Evolutionary conservation across 805 yeast genomes (phyloP), one percentile per base, ranked within the genome.

Genomic region (Naumovozyma dairenensis): DNA sequence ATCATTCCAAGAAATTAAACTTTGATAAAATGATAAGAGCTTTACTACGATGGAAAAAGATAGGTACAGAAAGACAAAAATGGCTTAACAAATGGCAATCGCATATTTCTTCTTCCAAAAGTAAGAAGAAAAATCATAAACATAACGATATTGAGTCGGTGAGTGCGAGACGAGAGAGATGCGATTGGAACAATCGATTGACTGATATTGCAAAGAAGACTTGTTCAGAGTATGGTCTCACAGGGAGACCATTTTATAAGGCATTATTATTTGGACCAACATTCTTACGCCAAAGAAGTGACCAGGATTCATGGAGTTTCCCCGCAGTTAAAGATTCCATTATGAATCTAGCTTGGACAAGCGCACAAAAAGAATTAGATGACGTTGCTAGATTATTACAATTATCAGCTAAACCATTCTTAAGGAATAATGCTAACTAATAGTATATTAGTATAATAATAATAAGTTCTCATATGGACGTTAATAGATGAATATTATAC

Each of bases 271-370:
- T 72, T 52, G 95, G 94, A 0, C 77, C 80, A 12, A 74, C 80
- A 29, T 51, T 67, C 33, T 59, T 65, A 44, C 71, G 73, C n/a
- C 84, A 84, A 0, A 21, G 13, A 9, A 14, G 16, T 10, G 39
- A 30, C 12, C 27, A 29, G 14, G 28, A 28, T 19, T 32, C 38
- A 10, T 74, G 76, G 55, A 67, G 82, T 3, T 84, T 80, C 49
- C 95, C 96, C 0, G 70, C 72, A 3, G 67, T 85, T 1, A 67
- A 92, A 39, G 94, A 85, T 51, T 75, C 71, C 0, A 53, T 83
- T n/a, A 65, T 63, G 35, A 50, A 51, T 2, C 60, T 63, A 0
- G 70, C 76, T 39, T 69, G 72, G 62, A 62, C 48, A 0, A 51
- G 46, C 19, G 85, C 81, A 0, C 80, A 76, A 40, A 37, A 48